Evolutionary conservation across 306 rosid species (phyloP).

Genomic region (Acacia acuminata): DNA sequence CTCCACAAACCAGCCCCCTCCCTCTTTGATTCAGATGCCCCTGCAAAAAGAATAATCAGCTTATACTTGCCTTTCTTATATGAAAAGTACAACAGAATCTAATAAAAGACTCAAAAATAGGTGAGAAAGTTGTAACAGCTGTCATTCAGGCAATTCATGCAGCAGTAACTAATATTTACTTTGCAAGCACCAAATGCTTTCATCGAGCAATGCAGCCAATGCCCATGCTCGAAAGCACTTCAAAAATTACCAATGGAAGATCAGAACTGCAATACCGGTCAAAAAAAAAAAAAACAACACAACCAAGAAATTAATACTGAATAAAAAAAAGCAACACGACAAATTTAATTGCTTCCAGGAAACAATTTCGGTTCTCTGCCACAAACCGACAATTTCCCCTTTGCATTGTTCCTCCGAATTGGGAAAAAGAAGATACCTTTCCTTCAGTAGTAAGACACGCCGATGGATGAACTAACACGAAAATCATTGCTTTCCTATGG

Average conservation of each 20-base stretch:
- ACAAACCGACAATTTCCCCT: background rate
- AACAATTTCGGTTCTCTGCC: slow-evolving; percentile 2
- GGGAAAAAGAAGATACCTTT: slow-evolving; percentile 2
- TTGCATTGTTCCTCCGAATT: slow-evolving; percentile 18
- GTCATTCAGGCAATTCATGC: slow-evolving; percentile 9
- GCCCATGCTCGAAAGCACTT: slow-evolving; percentile 21
- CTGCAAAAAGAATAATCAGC: slow-evolving; percentile 33
- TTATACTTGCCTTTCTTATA: slow-evolving; percentile 43
- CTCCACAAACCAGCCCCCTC: slow-evolving; percentile 87
- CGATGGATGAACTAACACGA: slow-evolving; percentile 32
- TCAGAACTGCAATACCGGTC: background rate
- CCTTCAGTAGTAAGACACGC: slow-evolving; percentile 34
- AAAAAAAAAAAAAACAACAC: background rate
- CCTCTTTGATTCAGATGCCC: slow-evolving; percentile 54
- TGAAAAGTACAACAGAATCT: slow-evolving; percentile 41
- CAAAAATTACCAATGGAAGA: slow-evolving; percentile 21
- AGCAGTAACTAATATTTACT: slow-evolving; percentile 11
- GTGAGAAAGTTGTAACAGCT: slow-evolving; percentile 6
- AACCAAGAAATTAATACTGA: background rate
- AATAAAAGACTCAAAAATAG: slow-evolving; percentile 19
- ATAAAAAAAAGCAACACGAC: background rate
- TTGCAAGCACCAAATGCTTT: background rate
- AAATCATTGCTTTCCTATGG: slow-evolving; percentile 19
- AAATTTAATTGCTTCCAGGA: slow-evolving; percentile 10
- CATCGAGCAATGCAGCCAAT: slow-evolving; percentile 23